Conservation (phyloP, 768 basidiomycete species). For the Phanerodontia chrysosporium region DNA sequence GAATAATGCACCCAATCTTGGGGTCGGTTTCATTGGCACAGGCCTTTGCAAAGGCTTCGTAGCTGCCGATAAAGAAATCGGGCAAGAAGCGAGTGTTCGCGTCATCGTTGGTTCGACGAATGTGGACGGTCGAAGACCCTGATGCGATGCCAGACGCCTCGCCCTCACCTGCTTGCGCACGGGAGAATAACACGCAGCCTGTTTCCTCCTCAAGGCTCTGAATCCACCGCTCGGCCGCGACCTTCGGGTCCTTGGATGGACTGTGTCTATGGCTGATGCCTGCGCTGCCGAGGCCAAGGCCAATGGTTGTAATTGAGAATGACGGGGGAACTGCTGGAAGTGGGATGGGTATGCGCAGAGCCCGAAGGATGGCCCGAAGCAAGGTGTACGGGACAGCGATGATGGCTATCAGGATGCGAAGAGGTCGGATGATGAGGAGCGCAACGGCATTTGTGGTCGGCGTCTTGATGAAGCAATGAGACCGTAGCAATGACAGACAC, state of each 20-base stretch:
- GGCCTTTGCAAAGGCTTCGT: conserved; percentile 70
- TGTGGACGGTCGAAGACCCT: conserved; percentile 42
- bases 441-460: conserved; percentile 13
- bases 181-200: conserved; percentile 58
- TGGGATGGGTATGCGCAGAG: conserved; percentile 67
- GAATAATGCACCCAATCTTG: conserved; percentile 72
- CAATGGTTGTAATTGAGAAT: conserved; percentile 9
- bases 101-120: conserved; percentile 28
- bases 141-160: conserved; percentile 25
- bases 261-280: conserved; percentile 29
- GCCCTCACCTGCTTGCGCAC: conserved; percentile 22
- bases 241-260: conserved; percentile 35
- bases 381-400: conserved; percentile 59
- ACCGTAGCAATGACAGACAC: background rate
- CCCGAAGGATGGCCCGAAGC: conserved; percentile 59
- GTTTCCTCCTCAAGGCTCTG: conserved; percentile 82
- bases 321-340: conserved; percentile 43
- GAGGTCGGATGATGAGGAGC: conserved; percentile 20
- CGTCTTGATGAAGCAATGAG: background rate
- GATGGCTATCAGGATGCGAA: conserved; percentile 42
- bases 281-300: conserved; percentile 31
- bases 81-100: conserved; percentile 56
- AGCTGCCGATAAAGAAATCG: conserved; percentile 75
- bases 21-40: conserved; percentile 59
- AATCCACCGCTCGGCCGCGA: conserved; percentile 72